These are phyloP conservation scores for Vinca minor DNA, from an alignment of 257 asterid genomes.

Conservation along the genomic window DNA sequence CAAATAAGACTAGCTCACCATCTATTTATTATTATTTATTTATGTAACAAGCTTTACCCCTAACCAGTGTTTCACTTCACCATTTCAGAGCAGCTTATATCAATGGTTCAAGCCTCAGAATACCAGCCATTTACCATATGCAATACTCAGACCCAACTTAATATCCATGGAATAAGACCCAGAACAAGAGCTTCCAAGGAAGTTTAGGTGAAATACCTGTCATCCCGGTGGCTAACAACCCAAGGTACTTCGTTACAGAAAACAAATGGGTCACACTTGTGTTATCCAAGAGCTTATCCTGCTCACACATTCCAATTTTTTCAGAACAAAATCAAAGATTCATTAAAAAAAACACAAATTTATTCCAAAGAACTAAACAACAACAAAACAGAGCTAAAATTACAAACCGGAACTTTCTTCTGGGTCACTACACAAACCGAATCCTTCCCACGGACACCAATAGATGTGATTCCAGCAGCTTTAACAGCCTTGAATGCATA, in stretches of 20 bases:
- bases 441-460: slow-evolving; percentile 90
- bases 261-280: slow-evolving; percentile 91
- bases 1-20: neutral
- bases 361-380: neutral
- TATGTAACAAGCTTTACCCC: neutral
- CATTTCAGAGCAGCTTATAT: neutral
- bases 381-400: neutral
- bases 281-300: slow-evolving; percentile 98
- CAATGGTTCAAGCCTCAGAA: neutral
- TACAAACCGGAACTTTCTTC: slow-evolving; percentile 94
- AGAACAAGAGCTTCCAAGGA: slow-evolving; percentile 6
- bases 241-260: slow-evolving; percentile 71
- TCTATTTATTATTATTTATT: too few species aligned
- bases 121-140: neutral
- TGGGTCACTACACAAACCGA: slow-evolving; percentile 98
- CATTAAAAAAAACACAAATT: neutral
- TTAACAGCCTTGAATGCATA: slow-evolving; percentile 75
- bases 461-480: slow-evolving; percentile 88
- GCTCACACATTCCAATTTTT: slow-evolving; percentile 23
- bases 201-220: slow-evolving; percentile 43
- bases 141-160: neutral
- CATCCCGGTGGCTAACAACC: slow-evolving; percentile 90
- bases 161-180: neutral
- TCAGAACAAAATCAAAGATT: slow-evolving; percentile 1
- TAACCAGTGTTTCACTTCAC: neutral